These are phyloP conservation scores for Dioszegia aurantiaca DNA, from an alignment of 768 basidiomycete species.

Conservation along the genomic window DNA sequence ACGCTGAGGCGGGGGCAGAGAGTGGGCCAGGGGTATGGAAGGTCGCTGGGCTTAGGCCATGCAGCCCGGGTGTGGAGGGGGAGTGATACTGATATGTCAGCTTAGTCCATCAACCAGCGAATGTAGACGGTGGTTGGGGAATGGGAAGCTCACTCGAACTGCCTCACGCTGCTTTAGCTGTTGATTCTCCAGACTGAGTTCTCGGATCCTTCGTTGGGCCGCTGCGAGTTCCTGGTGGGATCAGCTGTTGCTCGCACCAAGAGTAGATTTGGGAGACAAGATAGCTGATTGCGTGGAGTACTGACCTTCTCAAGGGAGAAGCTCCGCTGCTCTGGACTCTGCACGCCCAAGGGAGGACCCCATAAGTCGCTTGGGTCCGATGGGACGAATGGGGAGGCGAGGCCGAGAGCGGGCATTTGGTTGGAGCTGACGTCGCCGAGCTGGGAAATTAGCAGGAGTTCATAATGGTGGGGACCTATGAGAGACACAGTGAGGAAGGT, in stretches of 20 bases:
- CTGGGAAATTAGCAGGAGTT: no score
- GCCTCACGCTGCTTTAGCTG: constrained; percentile 19
- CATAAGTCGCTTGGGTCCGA: constrained; percentile 25
- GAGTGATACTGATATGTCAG: neutral
- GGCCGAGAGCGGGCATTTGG: constrained; percentile 22
- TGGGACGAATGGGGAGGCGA: constrained; percentile 34
- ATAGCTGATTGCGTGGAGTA: neutral
- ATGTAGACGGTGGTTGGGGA: neutral
- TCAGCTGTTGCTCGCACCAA: neutral
- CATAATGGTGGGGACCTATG: no score
- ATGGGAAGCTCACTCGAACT: constrained; percentile 2
- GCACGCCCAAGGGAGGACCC: constrained; percentile 26
- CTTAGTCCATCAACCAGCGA: neutral
- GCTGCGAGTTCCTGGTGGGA: constrained; percentile 20
- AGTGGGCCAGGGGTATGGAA: constrained; percentile 3
- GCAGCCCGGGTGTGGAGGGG: neutral
- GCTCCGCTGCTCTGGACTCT: constrained; percentile 1
- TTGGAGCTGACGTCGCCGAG: constrained; percentile 24
- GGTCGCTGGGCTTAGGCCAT: neutral
- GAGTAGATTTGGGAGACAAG: neutral
- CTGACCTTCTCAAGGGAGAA: constrained; percentile 30
- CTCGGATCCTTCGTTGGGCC: constrained; percentile 24
- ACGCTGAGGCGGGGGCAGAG: neutral
- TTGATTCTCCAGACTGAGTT: constrained; percentile 33
- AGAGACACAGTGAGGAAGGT: constrained; percentile 1